These are phyloP conservation scores for Irpex sp. DNA, from an alignment of 1,284 basidiomycete genomes.

Conservation along the genomic window DNA sequence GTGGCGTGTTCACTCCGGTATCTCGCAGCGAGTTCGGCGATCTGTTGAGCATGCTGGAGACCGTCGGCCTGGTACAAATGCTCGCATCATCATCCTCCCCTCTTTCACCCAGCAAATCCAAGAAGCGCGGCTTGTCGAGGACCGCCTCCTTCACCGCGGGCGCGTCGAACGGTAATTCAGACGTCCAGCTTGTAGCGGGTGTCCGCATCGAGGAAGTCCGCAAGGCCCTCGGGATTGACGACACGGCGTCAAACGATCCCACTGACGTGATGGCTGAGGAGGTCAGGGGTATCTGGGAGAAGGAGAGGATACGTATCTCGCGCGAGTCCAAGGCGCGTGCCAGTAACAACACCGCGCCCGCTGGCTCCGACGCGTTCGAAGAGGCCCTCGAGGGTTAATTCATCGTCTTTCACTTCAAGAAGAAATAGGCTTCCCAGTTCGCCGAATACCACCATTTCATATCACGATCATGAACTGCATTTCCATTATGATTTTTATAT, in stretches of 20 bases:
- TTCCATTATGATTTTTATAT: neutral
- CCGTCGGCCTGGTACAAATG: slow-evolving; percentile 57
- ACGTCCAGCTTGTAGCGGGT: slow-evolving; percentile 52
- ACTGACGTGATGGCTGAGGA: slow-evolving; percentile 61
- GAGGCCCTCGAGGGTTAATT: neutral
- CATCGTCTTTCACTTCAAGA: neutral
- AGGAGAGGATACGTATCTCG: slow-evolving; percentile 52
- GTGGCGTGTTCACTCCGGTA: slow-evolving; percentile 54
- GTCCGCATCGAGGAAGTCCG: slow-evolving; percentile 62
- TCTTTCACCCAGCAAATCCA: slow-evolving; percentile 35
- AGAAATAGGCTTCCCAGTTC: neutral
- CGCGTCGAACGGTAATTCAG: slow-evolving; percentile 38
- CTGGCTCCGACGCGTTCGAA: slow-evolving; percentile 1
- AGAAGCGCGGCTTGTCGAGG: slow-evolving; percentile 48
- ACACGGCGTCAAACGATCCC: slow-evolving; percentile 18
- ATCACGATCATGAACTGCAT: neutral
- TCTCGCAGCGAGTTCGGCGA: slow-evolving; percentile 76
- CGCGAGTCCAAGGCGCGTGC: slow-evolving; percentile 46
- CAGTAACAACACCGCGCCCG: neutral
- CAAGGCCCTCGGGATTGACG: slow-evolving; percentile 55
- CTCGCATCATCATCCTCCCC: slow-evolving; percentile 27
- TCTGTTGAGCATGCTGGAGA: slow-evolving; percentile 67
- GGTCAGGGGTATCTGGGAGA: slow-evolving; percentile 62
- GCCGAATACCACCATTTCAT: slow-evolving; percentile 1
- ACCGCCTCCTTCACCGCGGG: slow-evolving; percentile 49